Conservation (phyloP, 2,329 filamentous ascomycete genomes). For the Pestalotiopsis sp. region DNA sequence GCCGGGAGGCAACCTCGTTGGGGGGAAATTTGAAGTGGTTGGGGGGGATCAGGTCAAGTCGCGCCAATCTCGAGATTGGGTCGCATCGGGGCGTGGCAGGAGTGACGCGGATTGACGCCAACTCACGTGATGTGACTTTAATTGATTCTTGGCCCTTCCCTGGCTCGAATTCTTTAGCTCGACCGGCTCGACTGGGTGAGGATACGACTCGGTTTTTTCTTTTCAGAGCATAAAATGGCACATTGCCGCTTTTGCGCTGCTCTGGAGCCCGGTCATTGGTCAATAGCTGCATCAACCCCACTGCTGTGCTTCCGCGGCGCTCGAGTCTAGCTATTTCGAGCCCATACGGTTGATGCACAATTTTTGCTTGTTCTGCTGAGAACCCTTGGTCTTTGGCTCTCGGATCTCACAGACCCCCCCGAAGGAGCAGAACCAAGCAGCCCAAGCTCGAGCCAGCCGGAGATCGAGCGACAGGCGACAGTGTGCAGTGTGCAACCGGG, state of each 20-base stretch:
- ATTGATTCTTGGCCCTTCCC: neutral
- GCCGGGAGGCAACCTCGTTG: neutral
- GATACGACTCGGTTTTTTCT: neutral
- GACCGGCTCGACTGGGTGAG: neutral
- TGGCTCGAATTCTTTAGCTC: neutral
- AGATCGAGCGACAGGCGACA: neutral
- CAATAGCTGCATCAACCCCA: neutral
- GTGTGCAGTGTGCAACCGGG: too few species aligned
- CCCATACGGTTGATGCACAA: neutral
- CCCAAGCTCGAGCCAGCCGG: neutral
- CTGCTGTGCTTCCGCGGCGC: neutral
- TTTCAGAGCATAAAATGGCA: neutral
- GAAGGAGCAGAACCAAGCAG: neutral
- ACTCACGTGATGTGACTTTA: conserved; percentile 4
- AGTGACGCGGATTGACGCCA: conserved; percentile 2
- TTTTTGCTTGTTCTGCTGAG: neutral
- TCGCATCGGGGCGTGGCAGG: neutral
- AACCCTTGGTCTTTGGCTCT: neutral
- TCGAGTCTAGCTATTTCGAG: neutral
- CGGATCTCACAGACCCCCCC: neutral
- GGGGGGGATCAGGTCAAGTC: conserved; percentile 1
- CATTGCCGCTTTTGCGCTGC: neutral
- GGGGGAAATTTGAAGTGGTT: conserved; percentile 6
- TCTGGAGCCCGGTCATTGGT: neutral
- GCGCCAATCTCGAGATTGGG: neutral